Base-by-base conservation (phyloP, 257 asterid genomes). In the Plantago major region DNA sequence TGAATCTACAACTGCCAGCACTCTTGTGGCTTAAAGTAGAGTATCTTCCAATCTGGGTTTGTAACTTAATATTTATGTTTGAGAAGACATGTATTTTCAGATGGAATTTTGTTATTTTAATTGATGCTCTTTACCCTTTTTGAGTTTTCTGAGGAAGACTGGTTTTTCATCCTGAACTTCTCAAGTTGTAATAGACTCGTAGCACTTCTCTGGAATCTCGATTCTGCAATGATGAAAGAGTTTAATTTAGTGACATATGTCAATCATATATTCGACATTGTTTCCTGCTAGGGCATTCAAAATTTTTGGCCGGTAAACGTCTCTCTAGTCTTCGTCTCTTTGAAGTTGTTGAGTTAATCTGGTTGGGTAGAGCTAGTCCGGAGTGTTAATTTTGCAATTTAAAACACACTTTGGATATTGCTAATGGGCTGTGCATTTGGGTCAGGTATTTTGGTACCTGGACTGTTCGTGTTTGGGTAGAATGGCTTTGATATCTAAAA, bases 1-100 rank as follows among this genome's bases (percentile, higher is more conserved):
- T 11, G 89, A 82, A 46, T 82, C 89, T 4, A 82, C 86, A 62
- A 82, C 89, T 33, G 89, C 86, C 73, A 82, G 86, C 74, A 82
- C 89, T 12, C 84, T 82, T 9, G 89, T 82, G 75, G 84, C 86
- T 14, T 82, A 57, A 59, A 60, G 66, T 33, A 53, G 58, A 56
- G 38, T 38, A 64, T 58, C 6, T 12, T 47, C n/a, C 14, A 47
- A 28, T 1, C 40, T 45, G 66, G 63, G 17, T 60, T 61, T 68
- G 74, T 65, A 58, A 15, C 64, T 56, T 22, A 15, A 53, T 15
- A 26, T 26, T 53, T n/a, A 3, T 53, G 58, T 53, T 53, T 53
- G 13, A 19, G 42, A 47, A 51, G 44, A 49, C 50, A 19, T 58
- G 63, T 63, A 17, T 26, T 53, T 59, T 17, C 30, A 66, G 75